A percentile compares a stretch with the other conserved stretches of the same genome.
phyloP scores from a whole-genome alignment of 306 rosid genomes.

The Glycine latifolia region DNA sequence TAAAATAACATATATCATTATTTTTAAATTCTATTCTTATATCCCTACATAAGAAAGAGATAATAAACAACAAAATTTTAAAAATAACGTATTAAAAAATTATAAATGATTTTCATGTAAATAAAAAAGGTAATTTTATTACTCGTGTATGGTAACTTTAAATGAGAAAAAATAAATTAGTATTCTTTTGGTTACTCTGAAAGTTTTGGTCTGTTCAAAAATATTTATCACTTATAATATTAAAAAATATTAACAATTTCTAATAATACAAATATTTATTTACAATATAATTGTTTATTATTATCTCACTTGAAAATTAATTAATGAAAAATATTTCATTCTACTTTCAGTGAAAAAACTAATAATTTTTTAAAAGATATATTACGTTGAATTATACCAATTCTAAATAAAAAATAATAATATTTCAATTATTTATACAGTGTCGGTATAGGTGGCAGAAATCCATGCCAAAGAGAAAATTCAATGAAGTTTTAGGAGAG shows the following conservation, averaged over 20 bases:
- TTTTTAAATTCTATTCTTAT: no score
- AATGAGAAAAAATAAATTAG: not conserved
- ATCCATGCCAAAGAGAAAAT: not conserved
- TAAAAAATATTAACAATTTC: no score
- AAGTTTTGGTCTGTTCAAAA: no score
- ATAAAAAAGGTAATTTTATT: not conserved
- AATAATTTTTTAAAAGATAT: not conserved
- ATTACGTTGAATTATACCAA: not conserved
- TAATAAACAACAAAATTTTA: not conserved
- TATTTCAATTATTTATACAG: not conserved
- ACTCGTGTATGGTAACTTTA: not conserved
- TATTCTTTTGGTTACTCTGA: no score
- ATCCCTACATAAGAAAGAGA: not conserved
- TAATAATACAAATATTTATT: not conserved
- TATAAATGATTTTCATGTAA: no score
- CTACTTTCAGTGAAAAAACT: no score
- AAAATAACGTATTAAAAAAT: no score
- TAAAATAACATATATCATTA: no score
- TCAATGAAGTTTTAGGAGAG: not conserved
- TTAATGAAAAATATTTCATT: not conserved
- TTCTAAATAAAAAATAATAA: not conserved
- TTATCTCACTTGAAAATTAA: not conserved
- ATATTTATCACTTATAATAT: no score
- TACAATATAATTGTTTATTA: not conserved
- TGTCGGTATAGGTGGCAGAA: not conserved